A percentile compares a stretch with the other conserved stretches of the same genome.
phyloP scores from a whole-genome alignment of 2,329 filamentous ascomycete genomes.

The Alternaria arbusti region DNA sequence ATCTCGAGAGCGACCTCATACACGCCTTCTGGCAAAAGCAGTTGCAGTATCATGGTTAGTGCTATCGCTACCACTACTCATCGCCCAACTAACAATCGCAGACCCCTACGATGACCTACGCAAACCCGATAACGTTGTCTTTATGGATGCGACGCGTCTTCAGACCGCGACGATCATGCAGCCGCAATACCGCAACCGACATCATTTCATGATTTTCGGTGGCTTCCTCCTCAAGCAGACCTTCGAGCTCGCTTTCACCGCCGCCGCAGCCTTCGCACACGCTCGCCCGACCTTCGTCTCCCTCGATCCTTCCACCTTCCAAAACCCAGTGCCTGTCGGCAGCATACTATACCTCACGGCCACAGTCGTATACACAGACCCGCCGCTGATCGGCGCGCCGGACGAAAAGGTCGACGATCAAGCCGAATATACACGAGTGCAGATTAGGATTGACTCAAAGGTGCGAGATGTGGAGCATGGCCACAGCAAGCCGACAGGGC shows the following conservation, averaged over 20 bases:
- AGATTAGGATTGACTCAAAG: slow-evolving; percentile 74
- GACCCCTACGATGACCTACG: slow-evolving; percentile 62
- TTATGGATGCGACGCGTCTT: slow-evolving; percentile 68
- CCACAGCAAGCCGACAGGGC: slow-evolving; percentile 70
- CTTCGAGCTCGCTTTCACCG: slow-evolving; percentile 78
- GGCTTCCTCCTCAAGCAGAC: slow-evolving; percentile 77
- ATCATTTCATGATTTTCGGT: slow-evolving; percentile 81
- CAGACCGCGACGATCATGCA: slow-evolving; percentile 77
- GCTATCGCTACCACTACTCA: not conserved
- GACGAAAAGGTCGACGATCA: slow-evolving; percentile 41
- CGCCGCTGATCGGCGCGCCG: slow-evolving; percentile 54
- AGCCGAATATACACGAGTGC: slow-evolving; percentile 65
- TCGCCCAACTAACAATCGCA: slow-evolving; percentile 14
- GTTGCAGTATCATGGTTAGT: slow-evolving; percentile 64
- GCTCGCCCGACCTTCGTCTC: slow-evolving; percentile 73
- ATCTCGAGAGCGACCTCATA: slow-evolving; percentile 73
- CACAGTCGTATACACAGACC: slow-evolving; percentile 74
- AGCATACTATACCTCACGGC: slow-evolving; percentile 77
- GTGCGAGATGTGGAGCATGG: slow-evolving; percentile 76
- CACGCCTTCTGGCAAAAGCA: slow-evolving; percentile 76
- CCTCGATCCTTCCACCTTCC: slow-evolving; percentile 75
- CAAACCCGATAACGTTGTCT: slow-evolving; percentile 64
- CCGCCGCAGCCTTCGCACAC: slow-evolving; percentile 73
- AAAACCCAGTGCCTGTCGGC: slow-evolving; percentile 76
- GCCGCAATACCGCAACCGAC: slow-evolving; percentile 71